Evolutionary conservation across 108 stramenopile genomes (phyloP), one percentile per base, ranked within the genome.

Genomic region (Mediolabrus comicus): DNA sequence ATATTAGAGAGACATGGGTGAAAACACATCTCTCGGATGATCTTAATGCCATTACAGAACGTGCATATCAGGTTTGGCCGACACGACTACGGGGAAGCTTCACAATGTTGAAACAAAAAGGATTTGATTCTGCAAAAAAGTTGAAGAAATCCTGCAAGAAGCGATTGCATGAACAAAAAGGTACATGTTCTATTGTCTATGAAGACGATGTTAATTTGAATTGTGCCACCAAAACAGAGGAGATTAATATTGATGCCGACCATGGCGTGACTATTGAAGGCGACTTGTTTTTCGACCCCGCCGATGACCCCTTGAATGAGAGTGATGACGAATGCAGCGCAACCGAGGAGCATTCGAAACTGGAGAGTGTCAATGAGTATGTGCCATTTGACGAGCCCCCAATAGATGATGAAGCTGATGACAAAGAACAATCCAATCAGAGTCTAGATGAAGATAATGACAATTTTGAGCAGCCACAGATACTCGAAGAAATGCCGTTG

Each of bases 1-100:
- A 88, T 55, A 87, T 94, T 59, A 83, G 91, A 31, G 88, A 94
- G 61, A 92, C 91, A 36, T 92, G 95, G 92, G 92, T 94, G 8
- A 88, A 88, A 61, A 76, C 71, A 17, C 90, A 94, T 71, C 81
- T 94, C 14, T 78, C 83, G 49, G 82, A 87, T 57, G 92, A 94
- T 79, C 55, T 91, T 11, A 65, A 79, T 38, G 90, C 90, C 0
- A 83, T 88, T 25, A 80, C 83, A 56, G 87, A 88, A 36, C 81
- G 92, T 39, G 92, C 90, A 4, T 88, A 81, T 58, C 66, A 75
- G 1, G 90, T 74, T 5, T 94, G 93, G 93, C 90, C 93, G 34
- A 84, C 87, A 22, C 78, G 86, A 58, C 82, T 83, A 54, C 69
- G 90, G 33, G 74, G 80, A 12, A 80, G 86, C 38, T 94, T 94